A percentile compares a stretch with the other conserved stretches of the same genome.
Conservation (phyloP, 2,329 filamentous ascomycete genomes). For the Beauveria sp. region DNA sequence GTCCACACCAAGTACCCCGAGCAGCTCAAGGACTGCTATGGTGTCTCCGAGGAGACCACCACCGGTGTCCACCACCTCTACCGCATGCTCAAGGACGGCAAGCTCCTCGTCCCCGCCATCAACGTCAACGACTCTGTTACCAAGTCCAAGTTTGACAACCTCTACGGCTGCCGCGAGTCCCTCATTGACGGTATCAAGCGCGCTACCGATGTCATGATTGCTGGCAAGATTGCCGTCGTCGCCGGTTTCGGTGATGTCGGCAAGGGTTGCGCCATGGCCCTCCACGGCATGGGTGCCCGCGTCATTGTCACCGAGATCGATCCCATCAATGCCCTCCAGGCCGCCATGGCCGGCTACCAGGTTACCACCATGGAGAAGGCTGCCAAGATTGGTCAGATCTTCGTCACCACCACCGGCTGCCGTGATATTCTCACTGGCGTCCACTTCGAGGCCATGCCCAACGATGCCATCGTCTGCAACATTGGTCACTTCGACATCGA, state of each 20-base stretch:
- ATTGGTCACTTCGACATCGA: conserved; percentile 99
- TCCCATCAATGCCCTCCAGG: conserved; percentile 99
- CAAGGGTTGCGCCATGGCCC: conserved; percentile 95
- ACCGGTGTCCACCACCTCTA: conserved; percentile 99
- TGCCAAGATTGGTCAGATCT: conserved; percentile 83
- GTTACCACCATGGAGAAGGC: conserved; percentile 98
- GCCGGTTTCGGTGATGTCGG: conserved; percentile 98
- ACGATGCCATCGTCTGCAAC: conserved; percentile 99
- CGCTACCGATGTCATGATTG: conserved; percentile 99
- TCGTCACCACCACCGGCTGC: conserved; percentile 98
- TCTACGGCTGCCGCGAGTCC: conserved; percentile 98
- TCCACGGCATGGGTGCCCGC: conserved; percentile 94
- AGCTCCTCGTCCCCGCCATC: conserved; percentile 89
- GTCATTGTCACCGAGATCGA: conserved; percentile 96
- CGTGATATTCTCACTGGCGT: conserved; percentile 87
- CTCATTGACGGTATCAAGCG: conserved; percentile 99
- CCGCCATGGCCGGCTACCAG: conserved; percentile 93
- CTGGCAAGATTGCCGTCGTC: conserved; percentile 95
- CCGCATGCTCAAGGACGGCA: conserved; percentile 87
- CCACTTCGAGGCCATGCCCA: conserved; percentile 93
- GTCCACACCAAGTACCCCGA: conserved; percentile 98
- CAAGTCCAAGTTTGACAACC: conserved; percentile 99
- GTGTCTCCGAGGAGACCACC: conserved; percentile 98
- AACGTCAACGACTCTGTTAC: conserved; percentile 99
- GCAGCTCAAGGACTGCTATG: conserved; percentile 96